These are phyloP conservation scores for Coemansia asiatica DNA, from an alignment of 192 early-diverging fungal species.

Conservation along the genomic window DNA sequence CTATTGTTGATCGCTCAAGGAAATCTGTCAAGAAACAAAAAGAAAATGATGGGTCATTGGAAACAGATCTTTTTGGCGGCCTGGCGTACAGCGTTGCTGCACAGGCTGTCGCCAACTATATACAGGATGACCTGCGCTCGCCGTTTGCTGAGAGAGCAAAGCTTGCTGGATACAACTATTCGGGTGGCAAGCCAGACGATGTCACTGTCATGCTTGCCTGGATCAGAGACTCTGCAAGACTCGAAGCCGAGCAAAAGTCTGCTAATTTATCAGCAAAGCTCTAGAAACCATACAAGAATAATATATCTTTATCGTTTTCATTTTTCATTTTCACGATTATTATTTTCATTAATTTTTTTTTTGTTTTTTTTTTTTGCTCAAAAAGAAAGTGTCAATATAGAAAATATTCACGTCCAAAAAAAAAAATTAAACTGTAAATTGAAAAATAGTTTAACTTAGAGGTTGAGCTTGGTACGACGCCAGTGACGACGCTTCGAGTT, in stretches of 20 bases:
- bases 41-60: background rate
- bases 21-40: background rate
- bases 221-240: slow-evolving; percentile 36
- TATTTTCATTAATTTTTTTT: background rate
- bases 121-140: slow-evolving; percentile 47
- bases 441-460: slow-evolving; percentile 62
- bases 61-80: slow-evolving; percentile 45
- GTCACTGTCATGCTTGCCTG: slow-evolving; percentile 54
- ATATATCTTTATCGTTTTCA: too few species aligned
- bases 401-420: background rate
- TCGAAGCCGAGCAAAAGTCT: slow-evolving; percentile 20
- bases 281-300: slow-evolving; percentile 8
- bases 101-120: slow-evolving; percentile 50
- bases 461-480: slow-evolving; percentile 97
- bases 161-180: slow-evolving; percentile 39
- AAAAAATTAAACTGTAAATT: background rate
- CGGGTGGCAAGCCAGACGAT: slow-evolving; percentile 56
- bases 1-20: slow-evolving; percentile 23
- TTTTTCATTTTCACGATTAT: too few species aligned
- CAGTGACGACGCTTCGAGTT: slow-evolving; percentile 99
- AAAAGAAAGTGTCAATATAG: background rate
- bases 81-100: slow-evolving; percentile 50
- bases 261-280: slow-evolving; percentile 29
- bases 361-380: background rate
- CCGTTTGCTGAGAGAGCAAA: slow-evolving; percentile 57